Base-by-base conservation (phyloP, 1,284 basidiomycete genomes). In the Exobasidium cylindrosporum region DNA sequence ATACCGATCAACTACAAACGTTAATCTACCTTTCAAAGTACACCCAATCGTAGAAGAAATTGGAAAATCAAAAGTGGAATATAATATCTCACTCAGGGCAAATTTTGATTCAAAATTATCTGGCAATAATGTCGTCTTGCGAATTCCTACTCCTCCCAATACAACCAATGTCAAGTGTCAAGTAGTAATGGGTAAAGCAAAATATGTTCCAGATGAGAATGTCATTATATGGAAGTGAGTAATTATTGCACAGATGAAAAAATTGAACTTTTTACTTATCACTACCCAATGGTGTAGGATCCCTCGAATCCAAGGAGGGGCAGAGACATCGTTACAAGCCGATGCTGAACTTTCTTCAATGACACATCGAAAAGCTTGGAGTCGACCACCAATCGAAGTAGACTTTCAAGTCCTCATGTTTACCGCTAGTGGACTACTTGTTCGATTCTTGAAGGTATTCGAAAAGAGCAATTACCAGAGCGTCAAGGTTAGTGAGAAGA, bases 401-500 rank as follows among this genome's bases (percentile, higher is more conserved):
- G 94, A 98, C 81, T 98, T 99, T 82, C 87, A 93, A 82, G 95
- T 99, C 61, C 85, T 98, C 73, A 98, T 98, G 95, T 93, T 97
- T 82, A 97, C 95, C 0, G 86, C 94, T 4, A 97, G 93, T 6
- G 96, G 96, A 0, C 81, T 99, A 71, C 88, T 96, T 57, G 96
- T 99, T 17, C 87, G 95, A 53, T 99, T 97, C 85, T 82, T 99
- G 76, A 98, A 97, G 81, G 94, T 99, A 26, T 97, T 96, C 74
- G 96, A 98, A 83, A 96, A 93, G 85, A 87, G 85, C 79, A 91
- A 88, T 72, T 97, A 97, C 78, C 87, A 91, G 72, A 79, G 75
- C 52, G 80, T 82, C 14, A 82, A 82, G 64, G 47, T 50, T 7
- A 50, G 47, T 50, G 7, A 17, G 35, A 17, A 17, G 35, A 40